Conservation (phyloP, 768 basidiomycete species). For the Agaricus bisporus region DNA sequence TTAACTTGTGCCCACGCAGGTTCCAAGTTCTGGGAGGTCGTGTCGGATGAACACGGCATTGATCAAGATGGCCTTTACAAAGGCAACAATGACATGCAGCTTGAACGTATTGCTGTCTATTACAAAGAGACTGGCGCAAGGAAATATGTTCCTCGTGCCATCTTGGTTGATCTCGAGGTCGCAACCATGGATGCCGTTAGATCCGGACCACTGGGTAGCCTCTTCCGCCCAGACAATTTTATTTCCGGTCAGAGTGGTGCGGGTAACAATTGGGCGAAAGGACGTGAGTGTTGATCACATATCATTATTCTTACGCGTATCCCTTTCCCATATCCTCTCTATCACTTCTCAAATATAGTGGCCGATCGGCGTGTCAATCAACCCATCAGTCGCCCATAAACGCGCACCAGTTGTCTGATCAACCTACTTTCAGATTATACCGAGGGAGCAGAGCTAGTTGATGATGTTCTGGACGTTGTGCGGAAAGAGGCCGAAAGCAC, state of each 20-base stretch:
- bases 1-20: slow-evolving; percentile 33
- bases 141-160: slow-evolving; percentile 98
- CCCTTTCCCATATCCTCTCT: neutral
- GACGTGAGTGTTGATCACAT: slow-evolving; percentile 58
- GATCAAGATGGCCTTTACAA: slow-evolving; percentile 90
- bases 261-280: slow-evolving; percentile 99
- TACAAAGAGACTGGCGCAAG: slow-evolving; percentile 93
- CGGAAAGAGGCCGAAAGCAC: slow-evolving; percentile 98
- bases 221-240: slow-evolving; percentile 98
- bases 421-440: slow-evolving; percentile 60
- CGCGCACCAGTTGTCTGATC: slow-evolving; percentile 14
- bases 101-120: slow-evolving; percentile 96
- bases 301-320: slow-evolving; percentile 1
- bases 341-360: slow-evolving; percentile 11
- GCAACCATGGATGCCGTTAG: slow-evolving; percentile 94
- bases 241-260: slow-evolving; percentile 98
- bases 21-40: slow-evolving; percentile 97
- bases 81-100: slow-evolving; percentile 91
- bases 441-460: slow-evolving; percentile 97
- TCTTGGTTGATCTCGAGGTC: slow-evolving; percentile 96
- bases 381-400: neutral
- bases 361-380: slow-evolving; percentile 16
- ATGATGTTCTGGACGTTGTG: slow-evolving; percentile 95
- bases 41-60: slow-evolving; percentile 98
- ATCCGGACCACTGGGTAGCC: slow-evolving; percentile 80